These are phyloP conservation scores for Prunus padus DNA, from an alignment of 306 rosid species.

Conservation along the genomic window DNA sequence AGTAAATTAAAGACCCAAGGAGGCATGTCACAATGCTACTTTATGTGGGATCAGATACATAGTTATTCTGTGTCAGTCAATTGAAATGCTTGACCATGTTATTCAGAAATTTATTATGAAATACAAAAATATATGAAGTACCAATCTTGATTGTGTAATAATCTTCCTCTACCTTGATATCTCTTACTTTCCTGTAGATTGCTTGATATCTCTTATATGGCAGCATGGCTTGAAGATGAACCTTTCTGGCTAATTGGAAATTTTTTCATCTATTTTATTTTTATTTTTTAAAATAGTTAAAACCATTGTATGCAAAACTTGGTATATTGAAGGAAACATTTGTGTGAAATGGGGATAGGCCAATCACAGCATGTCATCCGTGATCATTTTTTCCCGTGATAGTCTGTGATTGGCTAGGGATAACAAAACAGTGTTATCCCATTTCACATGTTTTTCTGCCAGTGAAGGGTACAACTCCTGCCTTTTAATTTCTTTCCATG, in stretches of 20 bases:
- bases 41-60: slow-evolving; percentile 45
- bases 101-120: slow-evolving; percentile 57
- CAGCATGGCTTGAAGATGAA: not conserved
- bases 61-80: slow-evolving; percentile 47
- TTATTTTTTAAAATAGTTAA: not conserved
- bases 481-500: not conserved
- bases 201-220: slow-evolving; percentile 2
- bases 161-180: slow-evolving; percentile 22
- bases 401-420: no score
- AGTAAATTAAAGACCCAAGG: slow-evolving; percentile 49
- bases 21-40: slow-evolving; percentile 60
- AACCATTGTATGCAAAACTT: not conserved
- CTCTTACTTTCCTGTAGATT: not conserved
- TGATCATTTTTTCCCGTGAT: no score
- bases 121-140: slow-evolving; percentile 56
- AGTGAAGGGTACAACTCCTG: not conserved
- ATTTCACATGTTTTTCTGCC: not conserved
- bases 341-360: no score
- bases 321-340: no score
- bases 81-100: slow-evolving; percentile 61
- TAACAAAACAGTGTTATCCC: no score
- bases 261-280: not conserved
- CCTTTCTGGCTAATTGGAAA: not conserved
- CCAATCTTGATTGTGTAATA: slow-evolving; percentile 46
- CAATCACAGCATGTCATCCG: no score